Evolutionary conservation across 1,284 basidiomycete species (phyloP).

Genomic region (Ganoderma sp.): DNA sequence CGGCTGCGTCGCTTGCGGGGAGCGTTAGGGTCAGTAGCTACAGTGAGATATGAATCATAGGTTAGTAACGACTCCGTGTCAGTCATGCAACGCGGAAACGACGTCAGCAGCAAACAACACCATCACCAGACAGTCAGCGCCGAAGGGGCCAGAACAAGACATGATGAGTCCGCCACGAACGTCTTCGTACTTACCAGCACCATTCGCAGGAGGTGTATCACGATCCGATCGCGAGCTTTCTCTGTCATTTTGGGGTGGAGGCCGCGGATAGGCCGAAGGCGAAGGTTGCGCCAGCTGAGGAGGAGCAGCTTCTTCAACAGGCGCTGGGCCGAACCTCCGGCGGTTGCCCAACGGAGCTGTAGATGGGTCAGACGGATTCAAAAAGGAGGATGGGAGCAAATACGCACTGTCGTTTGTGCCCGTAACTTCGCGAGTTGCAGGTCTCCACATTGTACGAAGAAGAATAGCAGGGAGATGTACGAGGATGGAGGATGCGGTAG

Average conservation of each 20-base stretch:
- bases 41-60: constrained; percentile 56
- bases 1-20: constrained; percentile 93
- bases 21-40: constrained; percentile 71
- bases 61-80: constrained; percentile 33
- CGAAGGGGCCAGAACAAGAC: constrained; percentile 28
- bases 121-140: constrained; percentile 33
- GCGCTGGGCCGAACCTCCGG: constrained; percentile 87
- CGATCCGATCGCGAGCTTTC: constrained; percentile 59
- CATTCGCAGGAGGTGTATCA: constrained; percentile 45
- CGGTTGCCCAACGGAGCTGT: constrained; percentile 83
- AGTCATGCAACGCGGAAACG: constrained; percentile 21
- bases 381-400: constrained; percentile 22
- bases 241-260: constrained; percentile 54
- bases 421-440: constrained; percentile 81
- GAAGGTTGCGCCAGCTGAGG: constrained; percentile 85
- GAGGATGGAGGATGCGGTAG: constrained; percentile 42
- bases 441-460: constrained; percentile 80
- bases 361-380: constrained; percentile 30
- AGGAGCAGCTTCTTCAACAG: constrained; percentile 73
- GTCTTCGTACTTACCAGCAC: constrained; percentile 41
- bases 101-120: constrained; percentile 20
- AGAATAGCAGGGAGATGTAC: constrained; percentile 40
- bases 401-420: constrained; percentile 80
- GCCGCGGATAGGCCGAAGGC: constrained; percentile 81
- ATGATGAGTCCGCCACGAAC: constrained; percentile 28